Evolutionary conservation across 1,284 basidiomycete species (phyloP), one percentile per base, ranked within the genome.

Genomic region (Cronartium ribicola): DNA sequence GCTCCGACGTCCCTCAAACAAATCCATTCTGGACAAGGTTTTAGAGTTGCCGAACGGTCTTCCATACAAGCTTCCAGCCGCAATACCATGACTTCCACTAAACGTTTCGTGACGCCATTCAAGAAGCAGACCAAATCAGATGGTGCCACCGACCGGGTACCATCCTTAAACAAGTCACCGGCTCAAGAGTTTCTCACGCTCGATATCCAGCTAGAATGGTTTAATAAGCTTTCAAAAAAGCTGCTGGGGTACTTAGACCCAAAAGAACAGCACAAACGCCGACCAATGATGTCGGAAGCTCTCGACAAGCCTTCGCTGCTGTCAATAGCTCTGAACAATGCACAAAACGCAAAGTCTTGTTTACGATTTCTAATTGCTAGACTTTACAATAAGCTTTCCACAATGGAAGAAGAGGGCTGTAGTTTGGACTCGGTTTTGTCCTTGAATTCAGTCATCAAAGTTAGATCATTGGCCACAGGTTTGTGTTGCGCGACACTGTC

Each of bases 341-440:
- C 29, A 29, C 29, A 29, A 29, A 29, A 57, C 7, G 51, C 13
- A 20, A 57, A 8, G n/a, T 22, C 51, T 20, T 57, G 17, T n/a
- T 22, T 57, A 29, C 8, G 51, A 20, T 57, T 57, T 57, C 14
- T 57, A 11, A 57, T 57, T 29, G 51, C 51, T 8, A 57, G 51
- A 57, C 29, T 57, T 20, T 20, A 57, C 13, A 20, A 57, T 5
- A 57, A 20, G 29, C 29, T 20, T 20, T 57, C 51, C 51, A 20
- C 51, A 20, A 57, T 57, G 51, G 51, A 57, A 20, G 51, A 57
- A 20, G 51, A 57, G 29, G 51, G 51, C 20, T 57, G 3, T 57
- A 57, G 51, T 14, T 57, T 57, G 51, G 20, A 8, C 11, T 57
- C 51, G 6, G 51, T 57, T 29, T 29, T 57, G 10, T 20, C 17